Evolutionary conservation across 2,329 filamentous ascomycete genomes (phyloP).

Genomic region (Daldinia eschscholtzii): DNA sequence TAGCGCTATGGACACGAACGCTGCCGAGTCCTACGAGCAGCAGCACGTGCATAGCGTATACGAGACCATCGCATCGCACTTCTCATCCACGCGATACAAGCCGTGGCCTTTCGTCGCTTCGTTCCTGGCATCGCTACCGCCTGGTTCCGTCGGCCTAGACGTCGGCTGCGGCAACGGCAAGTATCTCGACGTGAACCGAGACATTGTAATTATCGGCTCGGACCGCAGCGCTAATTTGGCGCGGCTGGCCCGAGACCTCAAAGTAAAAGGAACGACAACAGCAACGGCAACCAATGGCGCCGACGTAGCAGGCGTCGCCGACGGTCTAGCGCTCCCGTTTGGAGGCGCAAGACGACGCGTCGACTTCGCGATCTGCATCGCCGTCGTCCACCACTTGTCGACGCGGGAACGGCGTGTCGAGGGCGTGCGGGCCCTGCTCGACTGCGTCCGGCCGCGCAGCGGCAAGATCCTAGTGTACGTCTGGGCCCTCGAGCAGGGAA

Average conservation of each 20-base stretch:
- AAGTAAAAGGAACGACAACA: conserved; percentile 56
- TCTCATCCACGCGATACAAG: conserved; percentile 82
- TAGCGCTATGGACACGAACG: conserved; percentile 25
- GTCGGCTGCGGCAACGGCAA: conserved; percentile 98
- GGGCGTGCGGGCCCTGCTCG: conserved; percentile 78
- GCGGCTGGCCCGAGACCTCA: conserved; percentile 60
- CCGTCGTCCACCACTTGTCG: conserved; percentile 93
- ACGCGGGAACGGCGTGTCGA: conserved; percentile 78
- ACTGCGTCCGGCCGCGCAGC: conserved; percentile 64
- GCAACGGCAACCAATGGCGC: conserved; percentile 48
- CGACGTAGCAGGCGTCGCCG: conserved; percentile 75
- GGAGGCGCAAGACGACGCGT: conserved; percentile 56
- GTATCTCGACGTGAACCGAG: conserved; percentile 83
- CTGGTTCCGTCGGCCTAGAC: conserved; percentile 86
- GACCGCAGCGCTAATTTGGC: conserved; percentile 78
- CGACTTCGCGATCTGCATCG: conserved; percentile 95
- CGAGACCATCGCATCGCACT: conserved; percentile 86
- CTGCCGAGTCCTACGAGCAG: conserved; percentile 77
- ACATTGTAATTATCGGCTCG: conserved; percentile 84
- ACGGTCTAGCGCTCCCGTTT: conserved; percentile 87
- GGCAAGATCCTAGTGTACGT: conserved; percentile 87
- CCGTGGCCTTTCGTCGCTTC: conserved; percentile 92
- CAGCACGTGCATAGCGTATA: conserved; percentile 93
- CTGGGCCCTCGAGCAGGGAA: conserved; percentile 94
- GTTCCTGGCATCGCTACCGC: conserved; percentile 75